A percentile compares a stretch with the other conserved stretches of the same genome.
Conservation (phyloP, 2,329 filamentous ascomycete genomes). For the Botrytis tulipae region DNA sequence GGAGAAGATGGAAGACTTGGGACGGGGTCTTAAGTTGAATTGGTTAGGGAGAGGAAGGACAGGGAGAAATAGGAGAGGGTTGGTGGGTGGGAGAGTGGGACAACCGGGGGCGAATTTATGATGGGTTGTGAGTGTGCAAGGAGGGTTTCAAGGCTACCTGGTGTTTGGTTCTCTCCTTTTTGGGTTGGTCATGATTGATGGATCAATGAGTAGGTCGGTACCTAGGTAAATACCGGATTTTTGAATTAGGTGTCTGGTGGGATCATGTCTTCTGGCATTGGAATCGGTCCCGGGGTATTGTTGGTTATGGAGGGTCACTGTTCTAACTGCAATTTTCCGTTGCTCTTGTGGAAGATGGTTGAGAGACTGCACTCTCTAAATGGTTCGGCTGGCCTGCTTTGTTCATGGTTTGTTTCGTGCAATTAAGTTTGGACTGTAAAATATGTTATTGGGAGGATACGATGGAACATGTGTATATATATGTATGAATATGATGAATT, state of each 20-base stretch:
- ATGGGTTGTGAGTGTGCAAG: neutral
- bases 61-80: conserved; percentile 82
- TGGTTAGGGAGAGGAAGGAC: conserved; percentile 91
- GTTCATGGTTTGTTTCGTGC: neutral
- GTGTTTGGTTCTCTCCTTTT: neutral
- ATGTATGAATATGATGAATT: neutral
- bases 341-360: neutral
- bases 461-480: neutral
- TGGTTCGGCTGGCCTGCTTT: neutral
- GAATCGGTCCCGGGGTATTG: neutral
- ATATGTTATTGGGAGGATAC: neutral
- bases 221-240: neutral
- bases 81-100: conserved; percentile 54
- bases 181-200: neutral
- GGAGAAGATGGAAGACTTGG: conserved; percentile 77
- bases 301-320: neutral
- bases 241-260: conserved; percentile 6
- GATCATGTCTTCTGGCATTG: conserved; percentile 12
- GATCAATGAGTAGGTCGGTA: neutral
- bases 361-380: neutral
- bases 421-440: neutral
- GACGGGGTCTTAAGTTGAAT: conserved; percentile 88
- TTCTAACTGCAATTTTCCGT: neutral
- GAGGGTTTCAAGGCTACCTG: neutral
- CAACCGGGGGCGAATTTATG: neutral